Base-by-base conservation (phyloP, 2,329 filamentous ascomycete species). In the Scorias spongiosa region DNA sequence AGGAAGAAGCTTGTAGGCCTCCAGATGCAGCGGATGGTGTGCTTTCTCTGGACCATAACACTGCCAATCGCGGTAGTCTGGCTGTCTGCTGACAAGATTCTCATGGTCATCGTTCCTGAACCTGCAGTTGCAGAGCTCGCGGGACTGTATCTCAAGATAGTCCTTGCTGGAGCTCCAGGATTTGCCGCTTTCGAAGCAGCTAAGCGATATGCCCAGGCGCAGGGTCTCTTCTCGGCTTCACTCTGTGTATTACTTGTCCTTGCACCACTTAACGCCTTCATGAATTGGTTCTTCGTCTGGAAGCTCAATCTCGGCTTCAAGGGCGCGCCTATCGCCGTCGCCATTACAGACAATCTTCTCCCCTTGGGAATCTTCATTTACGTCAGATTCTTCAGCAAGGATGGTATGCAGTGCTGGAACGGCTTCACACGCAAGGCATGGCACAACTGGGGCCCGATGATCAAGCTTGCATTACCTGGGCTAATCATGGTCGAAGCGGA, bases 401-500 rank as follows among this genome's bases (percentile, higher is more conserved):
- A 46, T 29, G 83, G 84, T 9, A 71, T 70, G 39, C 74, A 84
- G 54, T 88, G 84, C 61, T 89, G 84, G 84, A 80, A 80, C 49
- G 84, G 84, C 0, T 81, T 88, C 58, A 78, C 76, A 17, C 68
- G 62, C 44, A 73, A 75, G 29, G 80, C 81, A 1, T 68, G 85
- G 39, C 66, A 68, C 37, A 88, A 88, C 57, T 89, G 84, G 84
- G 69, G 69, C 1, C 80, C 80, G 6, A 93, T 93, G 88, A 76
- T 95, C 55, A 76, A 78, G 43, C 78, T 95, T 34, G 86, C 88
- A 1, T 67, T 95, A 12, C 87, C 88, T 0, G 88, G 88, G 1
- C 78, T 95, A 60, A 68, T 93, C 53, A 95, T 94, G 87, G 81
- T 95, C 2, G 81, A 91, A 60, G 86, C 88, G 5, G 88, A 95